phyloP scores from a whole-genome alignment of 148 eudicot species.

The Chenopodium formosanum region DNA sequence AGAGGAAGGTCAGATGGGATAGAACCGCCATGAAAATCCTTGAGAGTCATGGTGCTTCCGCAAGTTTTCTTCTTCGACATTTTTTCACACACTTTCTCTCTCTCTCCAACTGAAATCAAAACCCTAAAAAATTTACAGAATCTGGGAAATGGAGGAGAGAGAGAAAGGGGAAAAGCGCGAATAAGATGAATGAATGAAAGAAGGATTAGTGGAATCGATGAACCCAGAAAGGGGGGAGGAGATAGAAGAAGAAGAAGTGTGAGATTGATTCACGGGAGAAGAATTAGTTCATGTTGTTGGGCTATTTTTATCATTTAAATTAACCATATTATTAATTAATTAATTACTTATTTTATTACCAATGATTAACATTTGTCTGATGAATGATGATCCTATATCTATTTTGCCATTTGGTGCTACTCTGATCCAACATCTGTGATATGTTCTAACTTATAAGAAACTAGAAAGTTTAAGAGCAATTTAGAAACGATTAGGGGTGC shows the following conservation, averaged over 20 bases:
- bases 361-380: no score
- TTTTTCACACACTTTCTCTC: constrained; percentile 10
- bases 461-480: no score
- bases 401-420: no score
- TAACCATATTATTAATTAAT: no score
- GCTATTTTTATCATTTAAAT: no score
- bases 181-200: not conserved
- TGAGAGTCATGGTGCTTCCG: constrained; percentile 71
- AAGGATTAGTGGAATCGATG: constrained; percentile 1
- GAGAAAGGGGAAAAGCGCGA: not conserved
- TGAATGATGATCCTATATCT: no score
- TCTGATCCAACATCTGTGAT: no score
- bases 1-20: constrained; percentile 93
- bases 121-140: not conserved
- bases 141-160: not conserved
- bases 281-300: no score
- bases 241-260: not conserved
- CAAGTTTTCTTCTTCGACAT: constrained; percentile 85
- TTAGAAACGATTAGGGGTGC: no score
- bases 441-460: no score
- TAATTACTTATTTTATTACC: no score
- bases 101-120: constrained; percentile 4
- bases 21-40: constrained; percentile 97
- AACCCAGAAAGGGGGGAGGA: not conserved
- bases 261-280: not conserved